These are phyloP conservation scores for Ceratobasidium sp. DNA, from an alignment of 1,284 basidiomycete species.

Conservation along the genomic window DNA sequence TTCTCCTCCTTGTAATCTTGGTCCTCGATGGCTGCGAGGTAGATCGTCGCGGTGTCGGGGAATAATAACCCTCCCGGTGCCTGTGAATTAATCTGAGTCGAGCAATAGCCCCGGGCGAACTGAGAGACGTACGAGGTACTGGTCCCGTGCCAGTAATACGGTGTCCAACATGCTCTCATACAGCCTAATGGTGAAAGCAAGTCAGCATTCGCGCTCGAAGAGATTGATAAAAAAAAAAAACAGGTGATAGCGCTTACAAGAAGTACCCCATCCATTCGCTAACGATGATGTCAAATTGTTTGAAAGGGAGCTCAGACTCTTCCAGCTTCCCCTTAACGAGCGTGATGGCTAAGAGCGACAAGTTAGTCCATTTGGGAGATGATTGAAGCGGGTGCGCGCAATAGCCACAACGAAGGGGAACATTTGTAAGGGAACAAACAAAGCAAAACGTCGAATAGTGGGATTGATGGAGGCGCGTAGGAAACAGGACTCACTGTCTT, in stretches of 20 bases:
- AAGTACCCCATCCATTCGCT: slow-evolving; percentile 99
- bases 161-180: slow-evolving; percentile 99
- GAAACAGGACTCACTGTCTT: slow-evolving; percentile 78
- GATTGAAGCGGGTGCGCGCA: too few species aligned
- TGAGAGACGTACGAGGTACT: slow-evolving; percentile 75
- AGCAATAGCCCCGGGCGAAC: not conserved
- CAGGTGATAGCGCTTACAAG: slow-evolving; percentile 64
- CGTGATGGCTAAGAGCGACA: slow-evolving; percentile 77
- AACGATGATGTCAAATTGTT: slow-evolving; percentile 98
- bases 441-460: too few species aligned
- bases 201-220: not conserved
- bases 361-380: slow-evolving; percentile 2
- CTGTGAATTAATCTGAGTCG: slow-evolving; percentile 48
- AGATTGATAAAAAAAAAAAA: not conserved
- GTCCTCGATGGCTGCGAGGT: slow-evolving; percentile 97
- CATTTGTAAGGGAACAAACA: too few species aligned
- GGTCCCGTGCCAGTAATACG: slow-evolving; percentile 95
- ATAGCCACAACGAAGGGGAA: too few species aligned
- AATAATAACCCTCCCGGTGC: slow-evolving; percentile 93
- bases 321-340: slow-evolving; percentile 99
- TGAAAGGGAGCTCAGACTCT: slow-evolving; percentile 86
- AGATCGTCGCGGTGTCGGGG: slow-evolving; percentile 95
- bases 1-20: slow-evolving; percentile 99
- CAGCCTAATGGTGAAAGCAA: slow-evolving; percentile 67
- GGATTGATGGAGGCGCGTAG: not conserved